Percentiles rank a stretch among this genome's conserved stretches.
These are phyloP conservation scores for Xylaria longipes DNA, from an alignment of 495 filamentous ascomycete genomes.

Conservation along the genomic window DNA sequence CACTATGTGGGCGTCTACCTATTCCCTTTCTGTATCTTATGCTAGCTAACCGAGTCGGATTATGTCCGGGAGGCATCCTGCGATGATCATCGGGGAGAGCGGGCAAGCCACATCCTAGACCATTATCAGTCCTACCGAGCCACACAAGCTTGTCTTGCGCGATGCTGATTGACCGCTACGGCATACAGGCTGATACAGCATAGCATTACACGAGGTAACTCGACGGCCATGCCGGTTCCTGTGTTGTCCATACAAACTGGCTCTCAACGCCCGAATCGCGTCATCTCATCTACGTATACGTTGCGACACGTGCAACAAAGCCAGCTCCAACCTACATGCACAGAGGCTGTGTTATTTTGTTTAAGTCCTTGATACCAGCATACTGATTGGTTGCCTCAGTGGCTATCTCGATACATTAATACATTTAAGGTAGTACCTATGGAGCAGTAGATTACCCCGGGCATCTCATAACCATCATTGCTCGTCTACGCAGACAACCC, in stretches of 20 bases:
- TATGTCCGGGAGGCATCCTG: conserved; percentile 21
- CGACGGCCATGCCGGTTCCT: conserved; percentile 18
- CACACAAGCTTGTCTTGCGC: conserved; percentile 6
- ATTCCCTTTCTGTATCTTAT: neutral
- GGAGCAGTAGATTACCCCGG: neutral
- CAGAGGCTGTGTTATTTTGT: neutral
- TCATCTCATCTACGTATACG: neutral
- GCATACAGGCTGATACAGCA: neutral
- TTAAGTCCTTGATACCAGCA: neutral
- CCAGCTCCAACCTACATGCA: neutral
- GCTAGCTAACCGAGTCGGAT: neutral
- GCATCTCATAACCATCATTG: too few species aligned
- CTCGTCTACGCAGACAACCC: neutral
- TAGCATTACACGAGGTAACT: conserved; percentile 4
- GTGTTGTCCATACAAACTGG: neutral
- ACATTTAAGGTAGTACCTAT: neutral
- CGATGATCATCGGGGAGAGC: neutral
- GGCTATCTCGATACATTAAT: neutral
- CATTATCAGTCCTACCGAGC: conserved; percentile 7
- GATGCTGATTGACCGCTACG: neutral
- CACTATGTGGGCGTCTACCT: neutral
- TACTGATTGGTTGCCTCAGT: conserved; percentile 4
- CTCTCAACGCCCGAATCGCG: neutral
- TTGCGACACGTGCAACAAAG: neutral
- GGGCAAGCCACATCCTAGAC: conserved; percentile 18